These are phyloP conservation scores for Lumnitzera racemosa DNA, from an alignment of 345 rosid genomes.

Conservation along the genomic window DNA sequence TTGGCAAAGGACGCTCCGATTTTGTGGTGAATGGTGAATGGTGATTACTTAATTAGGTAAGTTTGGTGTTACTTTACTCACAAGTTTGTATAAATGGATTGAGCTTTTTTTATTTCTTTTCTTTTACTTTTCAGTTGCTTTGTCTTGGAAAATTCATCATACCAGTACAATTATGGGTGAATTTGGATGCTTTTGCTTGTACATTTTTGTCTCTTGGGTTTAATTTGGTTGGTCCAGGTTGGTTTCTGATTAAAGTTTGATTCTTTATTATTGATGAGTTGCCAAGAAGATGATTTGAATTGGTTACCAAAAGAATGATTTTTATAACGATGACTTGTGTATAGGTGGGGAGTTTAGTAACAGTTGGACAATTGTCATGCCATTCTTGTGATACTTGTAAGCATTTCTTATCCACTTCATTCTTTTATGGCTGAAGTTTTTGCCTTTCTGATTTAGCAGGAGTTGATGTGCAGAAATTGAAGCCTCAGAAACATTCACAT, in stretches of 20 bases:
- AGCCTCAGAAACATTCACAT: too few relatives aligned
- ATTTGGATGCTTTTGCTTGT: conserved; percentile 5
- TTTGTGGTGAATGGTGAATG: too few relatives aligned
- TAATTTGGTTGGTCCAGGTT: conserved; percentile 5
- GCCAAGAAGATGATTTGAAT: background rate
- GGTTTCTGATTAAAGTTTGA: background rate
- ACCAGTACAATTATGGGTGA: conserved; percentile 2
- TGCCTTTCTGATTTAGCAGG: too few relatives aligned
- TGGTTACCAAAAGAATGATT: background rate
- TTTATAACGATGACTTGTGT: background rate
- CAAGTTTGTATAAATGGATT: conserved; percentile 4
- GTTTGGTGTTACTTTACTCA: conserved; percentile 12
- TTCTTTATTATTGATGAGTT: conserved; percentile 2
- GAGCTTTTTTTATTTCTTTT: conserved; percentile 8
- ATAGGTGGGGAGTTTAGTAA: conserved; percentile 22
- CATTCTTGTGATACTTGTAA: conserved; percentile 13
- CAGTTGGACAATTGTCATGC: conserved; percentile 19
- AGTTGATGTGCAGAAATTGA: too few relatives aligned
- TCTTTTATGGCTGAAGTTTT: background rate
- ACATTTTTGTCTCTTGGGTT: conserved; percentile 7
- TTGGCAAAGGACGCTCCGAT: too few relatives aligned
- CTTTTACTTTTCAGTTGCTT: conserved; percentile 8
- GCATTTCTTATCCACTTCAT: background rate
- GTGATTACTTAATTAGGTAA: conserved; percentile 1
- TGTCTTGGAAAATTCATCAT: conserved; percentile 1